phyloP scores from a whole-genome alignment of 208 protist species.

The Trypanosoma rangeli region DNA sequence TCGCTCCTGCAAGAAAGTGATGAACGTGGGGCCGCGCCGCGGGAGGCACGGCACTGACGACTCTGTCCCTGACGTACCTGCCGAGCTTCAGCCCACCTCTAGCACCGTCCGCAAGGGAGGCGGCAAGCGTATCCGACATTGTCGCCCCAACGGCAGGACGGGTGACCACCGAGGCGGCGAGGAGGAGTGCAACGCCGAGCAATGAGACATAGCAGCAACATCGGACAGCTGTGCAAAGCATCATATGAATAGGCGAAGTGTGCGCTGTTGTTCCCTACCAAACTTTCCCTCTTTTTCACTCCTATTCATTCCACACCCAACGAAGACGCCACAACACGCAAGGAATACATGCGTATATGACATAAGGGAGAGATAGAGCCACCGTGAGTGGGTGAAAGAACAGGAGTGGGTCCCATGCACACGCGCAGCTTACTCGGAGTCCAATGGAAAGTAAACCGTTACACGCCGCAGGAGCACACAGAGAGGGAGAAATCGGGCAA shows the following conservation, averaged over 20 bases:
- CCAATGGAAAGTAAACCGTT: too few species aligned
- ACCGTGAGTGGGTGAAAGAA: too few species aligned
- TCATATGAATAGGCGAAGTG: background rate
- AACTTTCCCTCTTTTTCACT: background rate
- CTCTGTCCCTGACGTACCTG: background rate
- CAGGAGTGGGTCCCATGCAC: too few species aligned
- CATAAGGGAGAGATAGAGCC: too few species aligned
- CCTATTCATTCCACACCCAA: background rate
- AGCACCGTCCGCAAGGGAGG: background rate
- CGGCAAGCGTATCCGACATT: background rate
- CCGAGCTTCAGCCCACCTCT: background rate
- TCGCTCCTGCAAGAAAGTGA: constrained; percentile 40
- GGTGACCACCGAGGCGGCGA: background rate
- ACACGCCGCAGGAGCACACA: too few species aligned
- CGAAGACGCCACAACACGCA: constrained; percentile 7
- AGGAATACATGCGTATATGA: too few species aligned
- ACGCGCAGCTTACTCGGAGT: too few species aligned
- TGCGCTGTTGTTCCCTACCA: background rate
- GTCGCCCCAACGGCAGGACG: background rate
- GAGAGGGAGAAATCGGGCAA: too few species aligned
- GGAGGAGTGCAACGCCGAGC: background rate
- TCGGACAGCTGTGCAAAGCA: background rate
- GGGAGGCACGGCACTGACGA: background rate
- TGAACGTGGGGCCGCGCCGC: constrained; percentile 9
- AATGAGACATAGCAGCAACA: background rate